Conservation (phyloP, 495 filamentous ascomycete species). For the Podospora appendiculata region DNA sequence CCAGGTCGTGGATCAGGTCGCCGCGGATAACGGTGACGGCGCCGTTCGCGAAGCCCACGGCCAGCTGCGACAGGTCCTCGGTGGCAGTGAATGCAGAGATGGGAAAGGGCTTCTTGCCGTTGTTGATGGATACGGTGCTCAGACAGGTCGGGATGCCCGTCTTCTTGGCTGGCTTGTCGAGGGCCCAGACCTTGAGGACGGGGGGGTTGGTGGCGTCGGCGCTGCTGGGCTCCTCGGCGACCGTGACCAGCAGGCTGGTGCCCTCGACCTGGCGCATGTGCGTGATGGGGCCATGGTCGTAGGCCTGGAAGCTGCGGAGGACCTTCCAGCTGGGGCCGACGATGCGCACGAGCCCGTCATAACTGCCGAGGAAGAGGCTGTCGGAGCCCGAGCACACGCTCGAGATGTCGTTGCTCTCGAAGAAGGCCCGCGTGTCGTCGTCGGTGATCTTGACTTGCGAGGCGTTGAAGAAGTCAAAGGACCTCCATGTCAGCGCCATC, state of each 20-base stretch:
- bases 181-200: constrained; percentile 87
- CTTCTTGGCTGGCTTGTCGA: constrained; percentile 93
- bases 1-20: constrained; percentile 90
- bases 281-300: constrained; percentile 71
- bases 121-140: constrained; percentile 76
- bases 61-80: constrained; percentile 81
- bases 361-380: constrained; percentile 80
- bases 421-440: constrained; percentile 46
- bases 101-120: constrained; percentile 88
- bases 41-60: constrained; percentile 92
- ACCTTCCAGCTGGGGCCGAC: constrained; percentile 82
- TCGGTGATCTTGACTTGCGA: constrained; percentile 72
- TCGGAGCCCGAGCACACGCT: constrained; percentile 78
- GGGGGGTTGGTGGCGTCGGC: constrained; percentile 48
- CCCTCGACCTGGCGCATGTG: constrained; percentile 91
- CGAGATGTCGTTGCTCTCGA: constrained; percentile 41
- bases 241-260: constrained; percentile 77
- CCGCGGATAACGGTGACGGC: constrained; percentile 89
- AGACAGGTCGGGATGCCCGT: constrained; percentile 79
- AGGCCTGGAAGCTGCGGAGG: constrained; percentile 75
- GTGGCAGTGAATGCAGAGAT: constrained; percentile 85
- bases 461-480: constrained; percentile 98
- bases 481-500: constrained; percentile 69
- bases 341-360: constrained; percentile 78
- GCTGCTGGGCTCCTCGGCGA: constrained; percentile 77